phyloP scores from a whole-genome alignment of 768 basidiomycete species.

The Artomyces pyxidatus region DNA sequence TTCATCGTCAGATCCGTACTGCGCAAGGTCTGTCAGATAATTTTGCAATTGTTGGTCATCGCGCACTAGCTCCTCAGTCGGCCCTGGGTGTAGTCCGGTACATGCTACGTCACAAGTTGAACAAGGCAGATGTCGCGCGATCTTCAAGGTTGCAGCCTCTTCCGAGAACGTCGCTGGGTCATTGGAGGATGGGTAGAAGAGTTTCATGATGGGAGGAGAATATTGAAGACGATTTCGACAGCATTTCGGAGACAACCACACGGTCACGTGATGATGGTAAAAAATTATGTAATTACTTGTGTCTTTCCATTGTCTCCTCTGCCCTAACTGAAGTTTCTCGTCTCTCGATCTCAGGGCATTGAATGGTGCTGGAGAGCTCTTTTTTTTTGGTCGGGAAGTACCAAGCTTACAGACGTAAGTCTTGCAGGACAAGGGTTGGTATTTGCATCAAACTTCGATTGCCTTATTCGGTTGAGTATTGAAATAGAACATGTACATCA shows the following conservation, averaged over 20 bases:
- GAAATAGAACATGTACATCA: no score
- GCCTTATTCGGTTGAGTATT: no score
- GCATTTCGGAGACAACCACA: not conserved
- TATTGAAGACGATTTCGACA: not conserved
- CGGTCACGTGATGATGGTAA: no score
- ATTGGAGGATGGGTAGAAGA: constrained; percentile 60
- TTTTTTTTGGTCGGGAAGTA: no score
- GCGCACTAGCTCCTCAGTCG: constrained; percentile 47
- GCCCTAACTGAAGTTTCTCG: no score
- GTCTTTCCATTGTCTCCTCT: no score
- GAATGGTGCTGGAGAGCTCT: no score
- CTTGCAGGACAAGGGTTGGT: no score
- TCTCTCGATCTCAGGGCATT: no score
- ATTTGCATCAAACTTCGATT: no score
- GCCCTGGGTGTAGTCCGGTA: constrained; percentile 59
- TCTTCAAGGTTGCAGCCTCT: constrained; percentile 56
- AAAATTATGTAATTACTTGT: no score
- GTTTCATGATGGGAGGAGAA: constrained; percentile 38
- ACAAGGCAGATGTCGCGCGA: constrained; percentile 77
- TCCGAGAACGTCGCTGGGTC: constrained; percentile 39
- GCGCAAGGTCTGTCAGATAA: constrained; percentile 46
- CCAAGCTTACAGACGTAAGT: no score
- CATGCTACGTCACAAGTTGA: constrained; percentile 58
- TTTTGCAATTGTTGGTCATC: constrained; percentile 36
- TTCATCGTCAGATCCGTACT: constrained; percentile 69